Conservation (phyloP, 768 basidiomycete genomes). For the Amanita thiersii region DNA sequence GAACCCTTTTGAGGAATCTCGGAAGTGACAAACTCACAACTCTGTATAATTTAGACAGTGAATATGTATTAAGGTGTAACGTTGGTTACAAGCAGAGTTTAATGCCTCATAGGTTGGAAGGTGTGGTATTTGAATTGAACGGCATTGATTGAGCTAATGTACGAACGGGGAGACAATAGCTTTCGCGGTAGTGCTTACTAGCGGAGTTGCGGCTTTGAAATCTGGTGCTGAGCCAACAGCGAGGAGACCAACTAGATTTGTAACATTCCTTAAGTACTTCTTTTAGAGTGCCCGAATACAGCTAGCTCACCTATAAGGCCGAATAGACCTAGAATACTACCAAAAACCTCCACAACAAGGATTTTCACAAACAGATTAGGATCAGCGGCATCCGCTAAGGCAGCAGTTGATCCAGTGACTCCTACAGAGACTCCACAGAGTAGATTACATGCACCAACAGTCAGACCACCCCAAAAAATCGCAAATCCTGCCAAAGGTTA, state of each 20-base stretch:
- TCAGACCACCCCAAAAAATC: conserved; percentile 95
- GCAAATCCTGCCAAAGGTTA: conserved; percentile 65
- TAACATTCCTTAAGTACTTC: conserved; percentile 1
- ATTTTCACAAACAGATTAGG: conserved; percentile 94
- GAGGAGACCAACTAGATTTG: conserved; percentile 61
- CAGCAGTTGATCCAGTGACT: conserved; percentile 91
- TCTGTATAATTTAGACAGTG: background rate
- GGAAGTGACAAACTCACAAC: background rate
- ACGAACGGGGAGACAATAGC: conserved; percentile 32
- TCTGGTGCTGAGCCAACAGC: conserved; percentile 64
- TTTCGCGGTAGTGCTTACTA: conserved; percentile 18
- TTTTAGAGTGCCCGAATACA: background rate
- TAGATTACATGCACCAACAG: conserved; percentile 90
- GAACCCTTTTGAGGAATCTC: conserved; percentile 62
- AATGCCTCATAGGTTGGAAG: too few species aligned
- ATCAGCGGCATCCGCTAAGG: conserved; percentile 91
- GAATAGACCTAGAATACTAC: conserved; percentile 86
- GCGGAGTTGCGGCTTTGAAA: conserved; percentile 35
- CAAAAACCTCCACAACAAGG: conserved; percentile 92
- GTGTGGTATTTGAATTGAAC: too few species aligned
- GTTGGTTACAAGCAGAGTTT: too few species aligned
- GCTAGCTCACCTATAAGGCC: conserved; percentile 73
- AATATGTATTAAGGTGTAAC: background rate
- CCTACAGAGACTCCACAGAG: conserved; percentile 94
- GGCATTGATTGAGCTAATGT: conserved; percentile 15